Conservation (phyloP, 768 basidiomycete genomes). For the Leccinum olivaceopallidum region DNA sequence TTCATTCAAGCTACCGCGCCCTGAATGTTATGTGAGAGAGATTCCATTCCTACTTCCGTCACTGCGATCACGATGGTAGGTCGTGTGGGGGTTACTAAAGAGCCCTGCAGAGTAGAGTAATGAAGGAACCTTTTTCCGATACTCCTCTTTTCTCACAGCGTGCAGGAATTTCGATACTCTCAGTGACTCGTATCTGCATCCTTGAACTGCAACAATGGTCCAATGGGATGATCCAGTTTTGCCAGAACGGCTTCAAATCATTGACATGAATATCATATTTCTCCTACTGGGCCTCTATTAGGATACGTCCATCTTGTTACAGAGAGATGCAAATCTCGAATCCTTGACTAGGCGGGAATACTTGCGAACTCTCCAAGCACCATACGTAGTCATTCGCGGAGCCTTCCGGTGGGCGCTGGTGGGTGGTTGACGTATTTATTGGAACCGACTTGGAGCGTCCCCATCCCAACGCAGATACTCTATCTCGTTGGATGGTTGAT, state of each 20-base stretch:
- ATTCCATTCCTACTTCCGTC: constrained; percentile 1
- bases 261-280: constrained; percentile 12
- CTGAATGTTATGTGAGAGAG: constrained; percentile 13
- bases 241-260: background rate
- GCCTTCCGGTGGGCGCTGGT: constrained; percentile 31
- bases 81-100: background rate
- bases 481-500: constrained; percentile 24
- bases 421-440: background rate
- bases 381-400: constrained; percentile 25
- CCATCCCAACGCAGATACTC: constrained; percentile 17
- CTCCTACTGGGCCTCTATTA: constrained; percentile 23
- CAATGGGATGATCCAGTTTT: constrained; percentile 18
- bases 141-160: background rate
- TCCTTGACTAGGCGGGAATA: constrained; percentile 27
- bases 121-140: background rate
- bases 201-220: constrained; percentile 17
- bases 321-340: background rate
- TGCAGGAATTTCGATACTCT: background rate
- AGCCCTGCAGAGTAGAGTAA: background rate
- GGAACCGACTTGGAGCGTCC: background rate
- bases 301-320: constrained; percentile 15
- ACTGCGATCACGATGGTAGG: background rate
- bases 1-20: background rate
- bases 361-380: constrained; percentile 18
- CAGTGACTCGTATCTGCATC: background rate